Evolutionary conservation across 257 asterid species (phyloP), one percentile per base, ranked within the genome.

Genomic region (Solanum tarapatanum): DNA sequence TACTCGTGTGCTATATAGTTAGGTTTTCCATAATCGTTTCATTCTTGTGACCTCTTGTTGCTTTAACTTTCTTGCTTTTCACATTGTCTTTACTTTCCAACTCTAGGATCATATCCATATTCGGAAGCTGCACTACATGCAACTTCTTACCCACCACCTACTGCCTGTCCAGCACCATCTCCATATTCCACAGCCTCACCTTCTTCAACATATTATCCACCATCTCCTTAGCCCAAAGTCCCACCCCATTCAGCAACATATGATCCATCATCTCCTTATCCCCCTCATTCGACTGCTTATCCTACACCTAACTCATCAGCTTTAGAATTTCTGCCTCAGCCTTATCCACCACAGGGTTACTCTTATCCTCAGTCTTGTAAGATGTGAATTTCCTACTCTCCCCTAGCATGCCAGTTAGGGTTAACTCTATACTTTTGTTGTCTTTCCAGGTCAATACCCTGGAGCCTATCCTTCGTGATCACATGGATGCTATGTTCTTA

Each of bases 401-500:
- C 26, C 19, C 3, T n/a, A 11, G 58, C 33, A 35, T 37, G 10
- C 24, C 32, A 75, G 37, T n/a, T 75, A 37, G 32, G 24, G n/a
- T 28, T 70, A 70, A 70, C 58, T 75, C 11, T 83, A 19, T 26
- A 28, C n/a, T 87, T 11, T 11, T 70, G 39, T 36, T 24, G 68
- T 85, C 64, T 36, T 58, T 12, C 66, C 88, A 92, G 94, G 93
- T 84, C 89, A 89, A 21, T 92, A 73, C 66, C 90, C 89, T 21
- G 92, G 92, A 66, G 36, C 73, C 74, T 92, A 91, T 88, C 93
- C 92, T 89, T 90, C 87, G 0, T 90, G 83, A 41, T 41, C 48
- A 41, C 14, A 41, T 41, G 10, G 13, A 3, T 41, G 13, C 48
- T 41, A 41, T 41, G 41, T 32, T 70, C 43, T 16, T 72, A 72